Evolutionary conservation across 768 basidiomycete species (phyloP).

Genomic region (Candolleomyces efflorescens): DNA sequence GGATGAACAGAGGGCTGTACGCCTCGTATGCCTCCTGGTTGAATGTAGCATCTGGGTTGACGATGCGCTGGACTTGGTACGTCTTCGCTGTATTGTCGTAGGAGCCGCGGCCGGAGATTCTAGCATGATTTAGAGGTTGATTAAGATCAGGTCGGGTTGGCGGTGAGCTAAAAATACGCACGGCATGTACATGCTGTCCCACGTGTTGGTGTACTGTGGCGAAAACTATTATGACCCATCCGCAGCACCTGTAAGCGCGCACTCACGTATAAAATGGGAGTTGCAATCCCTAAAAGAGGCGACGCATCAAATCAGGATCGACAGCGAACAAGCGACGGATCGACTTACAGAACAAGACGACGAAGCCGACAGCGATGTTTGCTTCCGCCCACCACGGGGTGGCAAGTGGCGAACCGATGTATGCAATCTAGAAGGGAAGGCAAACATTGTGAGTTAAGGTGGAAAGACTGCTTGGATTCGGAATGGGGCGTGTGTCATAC

Average conservation of each 20-base stretch:
- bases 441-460: slow-evolving; percentile 6
- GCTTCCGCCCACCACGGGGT: slow-evolving; percentile 84
- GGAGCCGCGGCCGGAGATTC: slow-evolving; percentile 55
- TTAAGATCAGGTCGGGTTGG: slow-evolving; percentile 11
- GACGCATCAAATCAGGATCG: too few species aligned
- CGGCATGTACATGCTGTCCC: slow-evolving; percentile 56
- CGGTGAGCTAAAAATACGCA: slow-evolving; percentile 20
- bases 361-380: slow-evolving; percentile 59
- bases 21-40: slow-evolving; percentile 48
- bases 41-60: slow-evolving; percentile 51
- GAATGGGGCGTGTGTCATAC: slow-evolving; percentile 29
- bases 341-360: slow-evolving; percentile 60
- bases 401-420: slow-evolving; percentile 66
- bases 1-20: slow-evolving; percentile 62
- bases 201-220: slow-evolving; percentile 55
- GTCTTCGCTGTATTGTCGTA: slow-evolving; percentile 56
- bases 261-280: slow-evolving; percentile 54
- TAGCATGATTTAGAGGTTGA: too few species aligned
- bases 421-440: slow-evolving; percentile 43
- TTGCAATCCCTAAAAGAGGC: slow-evolving; percentile 41
- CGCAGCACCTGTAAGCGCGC: too few species aligned
- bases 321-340: not conserved
- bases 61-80: slow-evolving; percentile 58
- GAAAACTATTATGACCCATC: too few species aligned
- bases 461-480: not conserved